Evolutionary conservation across 2,329 filamentous ascomycete genomes (phyloP), one percentile per base, ranked within the genome.

Genomic region (Clathrospora elynae): DNA sequence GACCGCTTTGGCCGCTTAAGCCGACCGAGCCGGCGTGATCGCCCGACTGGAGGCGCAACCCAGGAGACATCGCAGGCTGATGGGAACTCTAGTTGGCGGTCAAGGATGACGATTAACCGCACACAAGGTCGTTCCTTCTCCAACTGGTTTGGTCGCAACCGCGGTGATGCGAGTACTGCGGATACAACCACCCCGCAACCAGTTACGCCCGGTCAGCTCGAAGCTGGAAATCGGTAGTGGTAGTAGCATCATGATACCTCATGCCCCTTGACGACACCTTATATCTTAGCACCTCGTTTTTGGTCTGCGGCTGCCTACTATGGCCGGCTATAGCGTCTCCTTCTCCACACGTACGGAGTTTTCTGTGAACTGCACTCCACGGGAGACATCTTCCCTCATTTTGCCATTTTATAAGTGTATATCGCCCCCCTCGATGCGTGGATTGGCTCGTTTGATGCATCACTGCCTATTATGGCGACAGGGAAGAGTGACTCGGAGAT

Each of bases 151-250:
- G 53, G 59, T 9, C 60, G 66, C 32, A 58, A 54, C 36, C 57
- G 62, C 34, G 39, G 52, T 18, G 51, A 48, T 29, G 49, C 46
- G 25, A 47, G 48, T 36, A 28, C 38, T 37, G 49, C 46, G n/a
- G 51, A 59, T 17, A 43, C 38, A 18, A 42, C 42, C 26, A 45
- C 46, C 12, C 35, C 39, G 3, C 29, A 55, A 7, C 59, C 62
- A 26, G 57, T 63, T 17, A 69, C 67, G 3, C 67, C 66, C n/a
- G 52, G 49, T 26, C 67, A 70, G 49, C 66, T 70, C 29, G 67
- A 70, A 47, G 65, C 67, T 33, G 66, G 64, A 26, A 64, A 57
- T 35, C 60, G 66, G 56, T 67, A 55, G 49, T 24, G 26, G 10
- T 14, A 26, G 16, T 19, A 30, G 25, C 17, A n/a, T 10, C 14